These are phyloP conservation scores for Apiotrichum brassicae DNA, from an alignment of 1,284 basidiomycete genomes.

Conservation along the genomic window DNA sequence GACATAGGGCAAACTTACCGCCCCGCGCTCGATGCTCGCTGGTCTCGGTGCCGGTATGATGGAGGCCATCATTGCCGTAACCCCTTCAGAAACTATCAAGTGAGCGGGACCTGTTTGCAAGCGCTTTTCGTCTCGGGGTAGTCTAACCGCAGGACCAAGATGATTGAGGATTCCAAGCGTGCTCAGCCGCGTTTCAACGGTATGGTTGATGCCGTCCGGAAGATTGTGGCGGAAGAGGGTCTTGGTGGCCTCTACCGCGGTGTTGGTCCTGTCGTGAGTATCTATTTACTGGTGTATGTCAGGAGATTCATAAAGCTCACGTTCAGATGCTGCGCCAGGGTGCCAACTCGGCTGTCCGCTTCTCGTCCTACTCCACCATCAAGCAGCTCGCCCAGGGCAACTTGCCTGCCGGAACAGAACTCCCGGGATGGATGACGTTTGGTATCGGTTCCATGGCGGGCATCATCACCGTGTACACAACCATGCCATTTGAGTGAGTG, in stretches of 20 bases:
- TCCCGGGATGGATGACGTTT: conserved; percentile 87
- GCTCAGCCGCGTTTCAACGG: conserved; percentile 78
- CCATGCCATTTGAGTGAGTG: conserved; percentile 86
- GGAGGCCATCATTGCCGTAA: conserved; percentile 91
- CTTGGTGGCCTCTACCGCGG: conserved; percentile 76
- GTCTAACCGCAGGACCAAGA: conserved; percentile 67
- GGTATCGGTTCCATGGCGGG: conserved; percentile 90
- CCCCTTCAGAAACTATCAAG: conserved; percentile 98
- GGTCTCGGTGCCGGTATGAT: conserved; percentile 91
- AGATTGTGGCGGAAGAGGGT: conserved; percentile 81
- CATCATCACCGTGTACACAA: conserved; percentile 80
- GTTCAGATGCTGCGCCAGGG: conserved; percentile 93
- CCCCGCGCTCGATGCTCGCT: conserved; percentile 75
- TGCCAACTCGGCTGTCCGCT: conserved; percentile 93
- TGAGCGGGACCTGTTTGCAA: conserved; percentile 45
- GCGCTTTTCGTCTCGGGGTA: too few species aligned
- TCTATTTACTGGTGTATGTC: too few species aligned
- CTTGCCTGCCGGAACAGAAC: conserved; percentile 69
- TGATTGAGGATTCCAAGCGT: conserved; percentile 89
- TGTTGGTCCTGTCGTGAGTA: conserved; percentile 82
- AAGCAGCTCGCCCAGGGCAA: conserved; percentile 87
- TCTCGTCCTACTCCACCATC: conserved; percentile 87
- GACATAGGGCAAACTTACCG: conserved; percentile 75
- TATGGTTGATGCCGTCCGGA: conserved; percentile 74
- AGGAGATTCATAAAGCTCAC: too few species aligned